Conservation (phyloP, 345 rosid species). For the Hypericum androsaemum region DNA sequence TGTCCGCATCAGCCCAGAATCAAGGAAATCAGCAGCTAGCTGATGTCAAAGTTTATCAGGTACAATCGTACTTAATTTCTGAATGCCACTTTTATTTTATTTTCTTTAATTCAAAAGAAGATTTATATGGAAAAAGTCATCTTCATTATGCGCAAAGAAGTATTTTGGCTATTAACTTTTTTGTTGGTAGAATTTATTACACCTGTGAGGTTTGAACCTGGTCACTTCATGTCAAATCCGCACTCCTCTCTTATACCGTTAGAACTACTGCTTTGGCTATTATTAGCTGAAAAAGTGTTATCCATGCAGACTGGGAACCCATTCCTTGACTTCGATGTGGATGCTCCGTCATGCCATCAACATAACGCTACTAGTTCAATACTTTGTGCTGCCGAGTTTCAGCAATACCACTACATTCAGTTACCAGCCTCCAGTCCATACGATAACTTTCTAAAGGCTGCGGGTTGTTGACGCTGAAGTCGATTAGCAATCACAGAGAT, state of each 20-base stretch:
- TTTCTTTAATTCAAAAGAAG: background rate
- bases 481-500: background rate
- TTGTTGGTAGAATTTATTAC: no score
- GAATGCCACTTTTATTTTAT: background rate
- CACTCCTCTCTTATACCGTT: no score
- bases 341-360: conserved; percentile 14
- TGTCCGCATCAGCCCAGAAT: conserved; percentile 4
- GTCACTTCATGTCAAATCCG: no score
- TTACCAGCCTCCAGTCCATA: conserved; percentile 53
- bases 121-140: no score
- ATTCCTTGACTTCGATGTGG: conserved; percentile 24
- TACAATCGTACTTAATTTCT: conserved; percentile 4
- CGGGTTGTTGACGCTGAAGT: conserved; percentile 33
- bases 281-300: conserved; percentile 2
- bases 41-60: conserved; percentile 11
- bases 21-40: conserved; percentile 18
- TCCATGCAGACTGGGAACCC: conserved; percentile 39
- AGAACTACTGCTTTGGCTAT: background rate
- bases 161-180: no score
- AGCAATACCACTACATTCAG: conserved; percentile 35
- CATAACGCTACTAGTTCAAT: conserved; percentile 14
- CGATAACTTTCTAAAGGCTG: conserved; percentile 50
- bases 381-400: conserved; percentile 35
- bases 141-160: no score
- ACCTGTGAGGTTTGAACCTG: no score